Conservation (phyloP, 371 early-diverging fungal genomes). For the Saksenaea vasiformis region DNA sequence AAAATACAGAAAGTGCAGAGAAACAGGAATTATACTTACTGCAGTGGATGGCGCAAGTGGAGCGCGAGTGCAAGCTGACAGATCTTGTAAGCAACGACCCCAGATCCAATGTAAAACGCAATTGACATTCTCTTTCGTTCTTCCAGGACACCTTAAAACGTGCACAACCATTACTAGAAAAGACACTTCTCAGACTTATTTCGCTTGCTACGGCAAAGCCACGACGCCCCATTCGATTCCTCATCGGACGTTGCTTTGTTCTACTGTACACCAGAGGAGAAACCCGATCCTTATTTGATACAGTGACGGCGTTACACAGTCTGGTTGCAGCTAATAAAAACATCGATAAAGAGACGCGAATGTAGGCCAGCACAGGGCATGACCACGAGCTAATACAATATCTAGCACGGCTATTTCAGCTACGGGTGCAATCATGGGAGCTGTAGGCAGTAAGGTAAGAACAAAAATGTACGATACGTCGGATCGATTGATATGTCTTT, state of each 20-base stretch:
- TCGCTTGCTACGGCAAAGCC: slow-evolving; percentile 71
- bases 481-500: not conserved
- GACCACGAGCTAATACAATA: not conserved
- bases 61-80: slow-evolving; percentile 62
- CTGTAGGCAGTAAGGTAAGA: slow-evolving; percentile 62
- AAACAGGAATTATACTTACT: slow-evolving; percentile 78
- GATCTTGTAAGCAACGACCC: slow-evolving; percentile 41
- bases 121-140: not conserved
- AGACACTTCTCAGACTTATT: slow-evolving; percentile 65
- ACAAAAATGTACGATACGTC: not conserved
- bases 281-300: slow-evolving; percentile 75
- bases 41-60: slow-evolving; percentile 80
- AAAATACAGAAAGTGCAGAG: slow-evolving; percentile 61
- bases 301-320: slow-evolving; percentile 70
- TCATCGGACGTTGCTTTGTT: slow-evolving; percentile 77
- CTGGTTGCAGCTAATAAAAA: slow-evolving; percentile 67
- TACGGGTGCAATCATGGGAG: slow-evolving; percentile 73
- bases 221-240: slow-evolving; percentile 73
- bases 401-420: slow-evolving; percentile 76
- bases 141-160: slow-evolving; percentile 60
- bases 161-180: slow-evolving; percentile 71
- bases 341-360: slow-evolving; percentile 62
- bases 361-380: slow-evolving; percentile 33
- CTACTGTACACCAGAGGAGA: slow-evolving; percentile 74
- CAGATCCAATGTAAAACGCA: not conserved